These are phyloP conservation scores for Verticillium albo-atrum DNA, from an alignment of 2,329 filamentous ascomycete species.

Conservation along the genomic window DNA sequence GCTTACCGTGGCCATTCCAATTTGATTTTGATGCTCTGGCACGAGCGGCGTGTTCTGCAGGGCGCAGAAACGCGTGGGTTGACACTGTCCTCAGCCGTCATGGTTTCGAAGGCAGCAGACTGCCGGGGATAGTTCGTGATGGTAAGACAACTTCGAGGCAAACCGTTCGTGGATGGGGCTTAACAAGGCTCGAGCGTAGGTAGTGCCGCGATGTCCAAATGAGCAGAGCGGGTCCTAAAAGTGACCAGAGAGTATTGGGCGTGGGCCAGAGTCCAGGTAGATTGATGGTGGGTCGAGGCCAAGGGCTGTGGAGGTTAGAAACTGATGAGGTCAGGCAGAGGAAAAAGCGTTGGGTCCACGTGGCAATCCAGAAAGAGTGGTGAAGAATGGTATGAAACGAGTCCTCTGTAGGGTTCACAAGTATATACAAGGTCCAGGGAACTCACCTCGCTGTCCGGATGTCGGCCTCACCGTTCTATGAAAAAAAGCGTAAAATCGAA, in stretches of 20 bases:
- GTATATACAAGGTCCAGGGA: slow-evolving; percentile 9
- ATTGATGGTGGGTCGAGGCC: too few relatives aligned
- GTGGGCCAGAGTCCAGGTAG: too few relatives aligned
- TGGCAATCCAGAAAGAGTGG: not conserved
- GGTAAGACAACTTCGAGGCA: too few relatives aligned
- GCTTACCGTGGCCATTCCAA: not conserved
- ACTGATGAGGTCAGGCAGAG: not conserved
- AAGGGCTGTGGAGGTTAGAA: not conserved
- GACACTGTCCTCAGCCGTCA: not conserved
- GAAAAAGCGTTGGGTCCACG: not conserved
- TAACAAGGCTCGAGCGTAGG: too few relatives aligned
- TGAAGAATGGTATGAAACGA: not conserved
- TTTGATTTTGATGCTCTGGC: not conserved
- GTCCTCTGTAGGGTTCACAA: slow-evolving; percentile 1
- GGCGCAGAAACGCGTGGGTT: not conserved
- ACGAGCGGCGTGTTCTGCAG: not conserved
- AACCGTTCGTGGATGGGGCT: too few relatives aligned
- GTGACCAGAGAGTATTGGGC: not conserved
- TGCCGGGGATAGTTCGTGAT: too few relatives aligned
- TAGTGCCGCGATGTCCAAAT: not conserved
- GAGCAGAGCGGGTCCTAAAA: not conserved
- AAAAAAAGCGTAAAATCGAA: slow-evolving; percentile 6
- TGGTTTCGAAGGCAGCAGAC: not conserved
- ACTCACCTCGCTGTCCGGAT: slow-evolving; percentile 15
- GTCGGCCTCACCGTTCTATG: slow-evolving; percentile 10